Conservation (phyloP, 2,329 filamentous ascomycete species). For the Beauveria varroae region DNA sequence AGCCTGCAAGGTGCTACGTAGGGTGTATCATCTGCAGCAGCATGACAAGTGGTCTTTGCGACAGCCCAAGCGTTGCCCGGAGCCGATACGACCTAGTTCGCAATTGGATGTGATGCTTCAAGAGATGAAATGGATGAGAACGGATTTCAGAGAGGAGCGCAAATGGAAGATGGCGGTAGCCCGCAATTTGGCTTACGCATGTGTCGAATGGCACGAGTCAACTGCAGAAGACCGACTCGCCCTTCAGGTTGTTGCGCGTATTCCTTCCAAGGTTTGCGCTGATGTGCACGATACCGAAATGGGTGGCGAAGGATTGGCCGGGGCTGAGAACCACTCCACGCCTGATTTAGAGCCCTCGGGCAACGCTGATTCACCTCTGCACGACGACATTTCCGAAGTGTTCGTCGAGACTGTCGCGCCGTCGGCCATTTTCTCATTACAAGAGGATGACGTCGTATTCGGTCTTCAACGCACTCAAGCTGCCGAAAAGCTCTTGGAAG, state of each 20-base stretch:
- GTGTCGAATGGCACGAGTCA: slow-evolving; percentile 71
- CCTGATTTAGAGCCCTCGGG: slow-evolving; percentile 61
- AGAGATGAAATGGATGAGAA: slow-evolving; percentile 97
- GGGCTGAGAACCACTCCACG: slow-evolving; percentile 43
- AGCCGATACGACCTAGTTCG: slow-evolving; percentile 67
- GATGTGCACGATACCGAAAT: slow-evolving; percentile 25
- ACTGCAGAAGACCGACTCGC: slow-evolving; percentile 53
- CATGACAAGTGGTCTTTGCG: slow-evolving; percentile 87
- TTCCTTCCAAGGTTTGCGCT: slow-evolving; percentile 33
- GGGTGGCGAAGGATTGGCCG: slow-evolving; percentile 25
- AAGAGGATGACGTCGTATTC: slow-evolving; percentile 75
- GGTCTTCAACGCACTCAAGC: slow-evolving; percentile 65
- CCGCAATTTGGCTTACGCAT: slow-evolving; percentile 71
- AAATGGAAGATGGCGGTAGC: slow-evolving; percentile 88
- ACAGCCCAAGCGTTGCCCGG: slow-evolving; percentile 76
- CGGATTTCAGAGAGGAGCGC: slow-evolving; percentile 86
- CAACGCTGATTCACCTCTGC: slow-evolving; percentile 50
- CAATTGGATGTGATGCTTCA: slow-evolving; percentile 83
- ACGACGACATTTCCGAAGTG: slow-evolving; percentile 31
- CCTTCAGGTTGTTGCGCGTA: slow-evolving; percentile 58
- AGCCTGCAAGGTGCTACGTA: slow-evolving; percentile 75
- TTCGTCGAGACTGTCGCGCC: slow-evolving; percentile 52
- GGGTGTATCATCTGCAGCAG: slow-evolving; percentile 86
- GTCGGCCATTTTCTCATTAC: slow-evolving; percentile 75
- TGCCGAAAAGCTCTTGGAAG: slow-evolving; percentile 68